A percentile compares a stretch with the other conserved stretches of the same genome.
Evolutionary conservation across 1,139 yeast species (phyloP).

Genomic region (Hansenula sp.): DNA sequence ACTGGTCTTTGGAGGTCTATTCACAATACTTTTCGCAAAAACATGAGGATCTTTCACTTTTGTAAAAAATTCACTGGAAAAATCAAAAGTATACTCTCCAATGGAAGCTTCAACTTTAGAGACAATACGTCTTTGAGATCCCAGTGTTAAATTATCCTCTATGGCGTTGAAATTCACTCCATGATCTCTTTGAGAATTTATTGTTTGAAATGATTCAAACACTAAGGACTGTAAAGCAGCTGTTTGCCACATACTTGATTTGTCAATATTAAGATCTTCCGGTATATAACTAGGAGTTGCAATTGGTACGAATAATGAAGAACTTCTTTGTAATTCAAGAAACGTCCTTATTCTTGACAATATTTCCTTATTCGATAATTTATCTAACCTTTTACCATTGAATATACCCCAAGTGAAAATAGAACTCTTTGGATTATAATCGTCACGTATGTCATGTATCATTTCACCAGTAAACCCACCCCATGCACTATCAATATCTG

Average conservation of each 20-base stretch:
- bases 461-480: conserved; percentile 64
- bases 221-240: conserved; percentile 25
- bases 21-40: conserved; percentile 31
- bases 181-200: conserved; percentile 17
- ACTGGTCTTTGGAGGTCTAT: conserved; percentile 20
- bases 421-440: conserved; percentile 58
- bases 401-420: conserved; percentile 55
- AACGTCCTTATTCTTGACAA: conserved; percentile 44
- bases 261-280: conserved; percentile 16
- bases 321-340: conserved; percentile 37
- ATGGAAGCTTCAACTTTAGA: conserved; percentile 12
- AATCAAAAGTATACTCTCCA: conserved; percentile 10
- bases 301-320: conserved; percentile 52
- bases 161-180: conserved; percentile 20
- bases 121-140: conserved; percentile 25
- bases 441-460: conserved; percentile 59
- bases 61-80: conserved; percentile 13
- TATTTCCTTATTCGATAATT: conserved; percentile 15
- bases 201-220: conserved; percentile 27
- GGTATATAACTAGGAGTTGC: conserved; percentile 22
- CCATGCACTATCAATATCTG: conserved; percentile 80
- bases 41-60: conserved; percentile 17
- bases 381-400: conserved; percentile 21
- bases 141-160: conserved; percentile 23
- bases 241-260: conserved; percentile 39